A percentile compares a stretch with the other conserved stretches of the same genome.
Evolutionary conservation across 495 filamentous ascomycete genomes (phyloP).

Genomic region (Talaromyces wortmannii): DNA sequence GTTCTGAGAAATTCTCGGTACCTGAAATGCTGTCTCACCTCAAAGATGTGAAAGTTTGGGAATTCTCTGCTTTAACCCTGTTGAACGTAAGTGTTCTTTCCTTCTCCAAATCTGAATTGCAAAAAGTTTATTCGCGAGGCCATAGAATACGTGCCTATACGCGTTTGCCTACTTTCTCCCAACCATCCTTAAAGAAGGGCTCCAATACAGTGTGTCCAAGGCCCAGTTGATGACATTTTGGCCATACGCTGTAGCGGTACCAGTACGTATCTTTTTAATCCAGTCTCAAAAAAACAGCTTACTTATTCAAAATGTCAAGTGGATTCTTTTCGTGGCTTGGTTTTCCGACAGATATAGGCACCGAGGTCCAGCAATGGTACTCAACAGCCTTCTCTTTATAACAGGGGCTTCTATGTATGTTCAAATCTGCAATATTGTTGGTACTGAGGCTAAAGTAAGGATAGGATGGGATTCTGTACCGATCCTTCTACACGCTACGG

Average conservation of each 20-base stretch:
- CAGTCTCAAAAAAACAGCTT: neutral
- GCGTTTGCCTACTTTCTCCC: constrained; percentile 57
- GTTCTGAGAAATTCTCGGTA: neutral
- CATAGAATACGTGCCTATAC: constrained; percentile 16
- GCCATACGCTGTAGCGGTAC: neutral
- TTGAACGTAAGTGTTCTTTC: neutral
- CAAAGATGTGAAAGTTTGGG: neutral
- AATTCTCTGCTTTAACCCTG: neutral
- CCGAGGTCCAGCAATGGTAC: constrained; percentile 49
- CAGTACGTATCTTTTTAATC: neutral
- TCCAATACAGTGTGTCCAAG: constrained; percentile 49
- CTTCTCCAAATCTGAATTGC: neutral
- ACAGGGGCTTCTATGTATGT: constrained; percentile 38
- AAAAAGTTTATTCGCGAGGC: neutral
- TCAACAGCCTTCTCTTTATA: constrained; percentile 45
- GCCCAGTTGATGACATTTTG: constrained; percentile 29
- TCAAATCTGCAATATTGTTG: neutral
- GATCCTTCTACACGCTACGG: constrained; percentile 49
- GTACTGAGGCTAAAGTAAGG: neutral
- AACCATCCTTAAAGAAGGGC: constrained; percentile 54
- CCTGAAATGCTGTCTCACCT: neutral
- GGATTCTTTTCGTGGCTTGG: constrained; percentile 13
- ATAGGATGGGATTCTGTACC: constrained; percentile 39
- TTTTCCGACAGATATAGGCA: constrained; percentile 48
- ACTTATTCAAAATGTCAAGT: neutral